Evolutionary conservation across 169 alveolate species (phyloP), one percentile per base, ranked within the genome.

Genomic region (Plasmodium adleri): DNA sequence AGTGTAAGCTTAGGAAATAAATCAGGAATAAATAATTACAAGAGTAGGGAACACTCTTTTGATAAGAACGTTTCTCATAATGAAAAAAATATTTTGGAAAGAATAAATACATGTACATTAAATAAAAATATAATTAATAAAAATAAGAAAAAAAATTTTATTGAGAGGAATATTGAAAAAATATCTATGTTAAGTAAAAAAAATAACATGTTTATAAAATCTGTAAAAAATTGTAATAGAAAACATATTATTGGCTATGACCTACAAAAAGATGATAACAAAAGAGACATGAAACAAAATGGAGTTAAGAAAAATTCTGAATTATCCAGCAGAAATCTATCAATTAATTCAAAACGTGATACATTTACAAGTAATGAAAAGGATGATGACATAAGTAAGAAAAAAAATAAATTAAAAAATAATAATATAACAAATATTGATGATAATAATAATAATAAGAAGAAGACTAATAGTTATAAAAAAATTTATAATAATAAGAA

Each of bases 91-190:
- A 66, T 62, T 58, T 56, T 56, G 6, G 72, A 22, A 43, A 74
- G 59, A 73, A 26, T 50, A 1, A 72, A 72, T 72, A 5, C 47
- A 39, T 71, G 49, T 26, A 13, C 10, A 12, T 26, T 64, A 71
- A 86, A 20, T 52, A 70, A 67, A 47, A 86, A 72, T 28, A 12
- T 52, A 59, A 86, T 59, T 58, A 32, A 32, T 32, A 32, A 32
- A 32, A 32, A 32, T 56, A 60, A 43, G 47, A 49, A 74, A 24
- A 86, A 86, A 60, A 86, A 86, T 60, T 86, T 86, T 60, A 86
- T 86, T 20, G 87, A 70, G 54, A 28, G 76, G 17, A 86, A 86
- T 20, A 86, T 86, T 45, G 92, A 86, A 72, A 86, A 72, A n/a
- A 86, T 86, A 39, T 43, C 86, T n/a, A 20, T 54, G 52, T 72